Evolutionary conservation across 176 grass and related monocot species (phyloP), one percentile per base, ranked within the genome.

Genomic region (Hordeum marinum): DNA sequence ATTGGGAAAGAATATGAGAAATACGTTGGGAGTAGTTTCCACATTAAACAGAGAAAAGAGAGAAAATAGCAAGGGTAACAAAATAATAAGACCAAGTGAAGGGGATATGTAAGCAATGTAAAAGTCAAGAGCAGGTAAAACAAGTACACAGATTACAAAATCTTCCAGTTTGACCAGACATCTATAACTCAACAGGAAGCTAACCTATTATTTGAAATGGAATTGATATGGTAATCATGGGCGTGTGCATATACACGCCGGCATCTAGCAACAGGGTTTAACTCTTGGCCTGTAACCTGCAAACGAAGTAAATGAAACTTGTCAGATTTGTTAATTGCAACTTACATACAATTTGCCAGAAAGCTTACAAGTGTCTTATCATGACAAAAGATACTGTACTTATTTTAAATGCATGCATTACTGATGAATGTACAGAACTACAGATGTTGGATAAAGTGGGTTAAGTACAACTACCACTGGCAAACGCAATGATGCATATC

Each of bases 141-240:
- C 15, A 78, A 77, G 72, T 76, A 35, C 5, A n/a, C 10, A 78
- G 7, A 59, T 72, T 76, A 83, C 3, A 75, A 63, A 63, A 75
- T 34, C 37, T 67, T 68, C 41, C 60, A 75, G 27, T 80, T 57
- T 57, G 20, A 39, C 59, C 50, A 85, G 39, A 27, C 27, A 85
- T 80, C 60, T 8, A 76, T 60, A 25, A 41, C 20, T 68, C 8
- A 36, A 39, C 34, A 68, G 18, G 66, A 37, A 77, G 63, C 80
- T 79, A 63, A 95, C 93, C 93, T 95, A 88, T 95, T 95, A 78
- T 92, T 95, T 45, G 93, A 92, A 86, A 95, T 86, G 72, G 93
- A 95, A 77, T 95, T 92, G 64, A 95, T 90, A 84, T 95, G 90
- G 71, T 95, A 95, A 84, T 95, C 93, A 84, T 95, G 93, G 72